Conservation (phyloP, 495 filamentous ascomycete genomes). For the Neurospora terricola region DNA sequence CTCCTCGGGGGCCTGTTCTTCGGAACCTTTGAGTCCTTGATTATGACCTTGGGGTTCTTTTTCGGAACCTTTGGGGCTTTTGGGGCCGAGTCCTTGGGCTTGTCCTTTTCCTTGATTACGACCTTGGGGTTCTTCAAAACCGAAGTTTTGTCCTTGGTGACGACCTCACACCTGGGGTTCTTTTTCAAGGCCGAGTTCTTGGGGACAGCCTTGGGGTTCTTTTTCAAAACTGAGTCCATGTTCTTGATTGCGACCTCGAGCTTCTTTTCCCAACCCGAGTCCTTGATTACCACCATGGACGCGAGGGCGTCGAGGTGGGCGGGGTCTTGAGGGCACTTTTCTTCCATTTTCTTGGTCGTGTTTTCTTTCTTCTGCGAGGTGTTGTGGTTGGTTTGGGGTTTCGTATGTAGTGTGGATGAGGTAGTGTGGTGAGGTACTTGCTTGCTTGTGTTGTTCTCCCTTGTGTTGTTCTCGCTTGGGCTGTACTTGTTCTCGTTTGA, state of each 20-base stretch:
- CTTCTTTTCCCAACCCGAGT: neutral
- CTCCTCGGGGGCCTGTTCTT: neutral
- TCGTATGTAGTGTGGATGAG: no score
- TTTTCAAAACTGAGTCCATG: neutral
- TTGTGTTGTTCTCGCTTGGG: no score
- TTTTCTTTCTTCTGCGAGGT: no score
- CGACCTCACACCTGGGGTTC: no score
- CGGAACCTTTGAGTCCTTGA: neutral
- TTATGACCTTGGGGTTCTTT: neutral
- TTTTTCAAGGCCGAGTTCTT: no score
- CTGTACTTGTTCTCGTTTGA: no score
- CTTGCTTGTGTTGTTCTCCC: no score
- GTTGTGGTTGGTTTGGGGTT: no score
- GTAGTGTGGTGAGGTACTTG: no score
- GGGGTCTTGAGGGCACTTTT: neutral
- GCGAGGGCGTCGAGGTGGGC: neutral
- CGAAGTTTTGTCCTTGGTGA: no score
- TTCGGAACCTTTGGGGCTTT: neutral
- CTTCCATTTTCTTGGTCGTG: no score
- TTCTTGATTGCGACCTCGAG: no score
- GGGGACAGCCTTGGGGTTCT: neutral
- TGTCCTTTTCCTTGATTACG: neutral
- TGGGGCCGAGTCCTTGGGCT: neutral
- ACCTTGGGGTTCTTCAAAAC: neutral
- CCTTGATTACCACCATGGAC: neutral